Percentiles rank a stretch among this genome's conserved stretches.
Conservation (phyloP, 129 eudicot genomes). For the Gnaphalium uliginosum region DNA sequence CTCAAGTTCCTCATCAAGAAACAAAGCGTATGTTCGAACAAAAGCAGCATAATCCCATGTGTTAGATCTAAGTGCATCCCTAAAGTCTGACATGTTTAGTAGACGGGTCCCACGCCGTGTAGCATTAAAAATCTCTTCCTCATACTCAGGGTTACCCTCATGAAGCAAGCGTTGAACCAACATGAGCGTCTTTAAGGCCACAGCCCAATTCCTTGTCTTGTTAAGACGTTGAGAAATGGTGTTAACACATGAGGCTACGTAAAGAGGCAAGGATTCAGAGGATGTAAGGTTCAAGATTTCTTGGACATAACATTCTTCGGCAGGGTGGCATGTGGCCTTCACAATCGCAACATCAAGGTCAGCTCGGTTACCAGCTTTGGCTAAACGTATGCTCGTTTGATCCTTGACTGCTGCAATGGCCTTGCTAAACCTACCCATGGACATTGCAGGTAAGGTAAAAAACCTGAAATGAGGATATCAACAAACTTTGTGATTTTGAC, state of each 20-base stretch:
- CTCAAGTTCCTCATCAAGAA: slow-evolving; percentile 87
- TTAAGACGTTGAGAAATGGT: slow-evolving; percentile 74
- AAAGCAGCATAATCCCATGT: slow-evolving; percentile 94
- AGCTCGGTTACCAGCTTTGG: slow-evolving; percentile 55
- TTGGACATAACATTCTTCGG: slow-evolving; percentile 65
- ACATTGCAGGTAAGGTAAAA: neutral
- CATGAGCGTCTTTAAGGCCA: slow-evolving; percentile 78
- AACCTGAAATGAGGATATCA: slow-evolving; percentile 14
- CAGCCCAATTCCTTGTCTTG: slow-evolving; percentile 90
- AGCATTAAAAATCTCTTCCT: slow-evolving; percentile 82
- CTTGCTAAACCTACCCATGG: slow-evolving; percentile 68
- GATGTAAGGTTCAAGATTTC: slow-evolving; percentile 67
- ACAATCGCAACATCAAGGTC: slow-evolving; percentile 87
- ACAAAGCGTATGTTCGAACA: slow-evolving; percentile 69
- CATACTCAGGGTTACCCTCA: slow-evolving; percentile 73
- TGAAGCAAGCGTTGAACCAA: slow-evolving; percentile 63
- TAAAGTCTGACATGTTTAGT: slow-evolving; percentile 80
- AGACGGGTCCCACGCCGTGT: slow-evolving; percentile 95
- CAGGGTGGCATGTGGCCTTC: slow-evolving; percentile 85
- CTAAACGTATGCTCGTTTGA: slow-evolving; percentile 79
- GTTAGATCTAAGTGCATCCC: slow-evolving; percentile 53
- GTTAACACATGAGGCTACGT: slow-evolving; percentile 59
- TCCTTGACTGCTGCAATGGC: slow-evolving; percentile 95
- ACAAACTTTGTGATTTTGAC: slow-evolving; percentile 9
- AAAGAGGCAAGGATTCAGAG: slow-evolving; percentile 45